Percentiles rank a stretch among this genome's conserved stretches.
Evolutionary conservation across 2,329 filamentous ascomycete species (phyloP).

Genomic region (Sclerotinia minor): DNA sequence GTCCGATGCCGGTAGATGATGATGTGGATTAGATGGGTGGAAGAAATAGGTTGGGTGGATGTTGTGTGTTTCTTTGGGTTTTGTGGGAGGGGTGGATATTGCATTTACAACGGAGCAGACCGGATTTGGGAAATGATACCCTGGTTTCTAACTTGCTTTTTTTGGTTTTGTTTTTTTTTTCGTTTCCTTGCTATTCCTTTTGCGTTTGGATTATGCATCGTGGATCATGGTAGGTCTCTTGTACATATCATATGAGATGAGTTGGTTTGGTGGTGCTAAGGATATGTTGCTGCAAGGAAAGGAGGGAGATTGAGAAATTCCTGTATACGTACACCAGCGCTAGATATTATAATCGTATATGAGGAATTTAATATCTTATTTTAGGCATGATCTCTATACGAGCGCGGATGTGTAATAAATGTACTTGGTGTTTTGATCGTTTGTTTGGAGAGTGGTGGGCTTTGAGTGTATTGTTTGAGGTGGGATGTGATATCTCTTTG

Average conservation of each 20-base stretch:
- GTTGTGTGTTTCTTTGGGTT: not conserved
- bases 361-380: not conserved
- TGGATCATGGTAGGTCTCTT: not conserved
- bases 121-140: slow-evolving; percentile 25
- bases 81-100: not conserved
- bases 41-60: not conserved
- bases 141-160: slow-evolving; percentile 17
- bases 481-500: too few relatives aligned
- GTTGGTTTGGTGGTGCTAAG: not conserved
- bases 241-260: too few relatives aligned
- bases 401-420: too few relatives aligned
- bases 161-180: too few relatives aligned
- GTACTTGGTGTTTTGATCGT: not conserved
- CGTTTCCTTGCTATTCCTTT: not conserved
- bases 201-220: not conserved
- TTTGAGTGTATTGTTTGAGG: not conserved
- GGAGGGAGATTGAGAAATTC: too few relatives aligned
- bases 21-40: slow-evolving; percentile 27
- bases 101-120: slow-evolving; percentile 23
- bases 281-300: not conserved
- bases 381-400: not conserved
- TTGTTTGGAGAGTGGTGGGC: not conserved
- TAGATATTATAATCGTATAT: not conserved
- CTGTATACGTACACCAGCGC: not conserved
- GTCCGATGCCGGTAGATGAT: slow-evolving; percentile 35